These are phyloP conservation scores for Catunica adiposa DNA, from an alignment of 2,329 filamentous ascomycete species.

Conservation along the genomic window DNA sequence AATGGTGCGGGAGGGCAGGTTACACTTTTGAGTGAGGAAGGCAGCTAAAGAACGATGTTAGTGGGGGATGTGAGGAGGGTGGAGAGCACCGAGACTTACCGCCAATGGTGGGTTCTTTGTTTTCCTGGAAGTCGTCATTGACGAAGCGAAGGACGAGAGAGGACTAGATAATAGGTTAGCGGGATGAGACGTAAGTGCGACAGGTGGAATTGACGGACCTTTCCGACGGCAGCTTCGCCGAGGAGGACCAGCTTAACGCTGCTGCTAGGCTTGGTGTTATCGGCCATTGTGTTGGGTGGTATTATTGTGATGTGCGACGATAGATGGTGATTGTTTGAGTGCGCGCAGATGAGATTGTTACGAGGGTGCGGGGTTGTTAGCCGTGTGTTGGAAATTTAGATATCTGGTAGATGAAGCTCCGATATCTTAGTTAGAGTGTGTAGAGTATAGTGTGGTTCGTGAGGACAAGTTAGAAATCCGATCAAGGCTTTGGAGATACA, in stretches of 20 bases:
- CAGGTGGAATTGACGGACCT: constrained; percentile 38
- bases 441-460: too few relatives aligned
- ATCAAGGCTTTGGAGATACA: too few relatives aligned
- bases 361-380: too few relatives aligned
- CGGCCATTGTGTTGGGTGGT: constrained; percentile 22
- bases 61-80: constrained; percentile 5
- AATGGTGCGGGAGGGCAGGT: constrained; percentile 79
- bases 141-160: constrained; percentile 96
- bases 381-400: too few relatives aligned
- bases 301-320: constrained; percentile 6
- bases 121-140: constrained; percentile 99
- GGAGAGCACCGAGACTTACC: constrained; percentile 36
- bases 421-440: too few relatives aligned
- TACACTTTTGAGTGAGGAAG: constrained; percentile 97
- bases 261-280: constrained; percentile 78
- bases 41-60: constrained; percentile 45
- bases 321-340: constrained; percentile 7
- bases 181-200: neutral
- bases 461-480: too few relatives aligned
- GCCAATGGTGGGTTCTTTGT: constrained; percentile 98
- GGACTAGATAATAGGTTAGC: constrained; percentile 41
- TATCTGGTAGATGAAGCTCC: too few relatives aligned
- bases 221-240: constrained; percentile 94
- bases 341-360: neutral
- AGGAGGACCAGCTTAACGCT: constrained; percentile 98